Percentiles rank a stretch among this genome's conserved stretches.
Conservation (phyloP, 306 rosid genomes). For the Fagus crenata region DNA sequence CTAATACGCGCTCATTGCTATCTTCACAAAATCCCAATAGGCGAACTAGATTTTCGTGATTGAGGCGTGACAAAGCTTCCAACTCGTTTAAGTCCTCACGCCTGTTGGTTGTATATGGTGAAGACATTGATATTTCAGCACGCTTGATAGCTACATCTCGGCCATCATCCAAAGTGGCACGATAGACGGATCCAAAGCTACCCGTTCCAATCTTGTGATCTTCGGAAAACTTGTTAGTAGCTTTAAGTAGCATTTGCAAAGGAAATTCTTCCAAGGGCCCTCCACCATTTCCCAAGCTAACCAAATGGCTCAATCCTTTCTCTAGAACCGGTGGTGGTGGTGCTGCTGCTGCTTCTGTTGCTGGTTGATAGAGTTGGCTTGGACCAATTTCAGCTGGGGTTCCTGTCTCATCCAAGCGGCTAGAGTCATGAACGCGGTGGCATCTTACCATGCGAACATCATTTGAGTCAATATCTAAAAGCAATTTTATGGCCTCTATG, state of each 20-base stretch:
- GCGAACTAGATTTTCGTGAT: constrained; percentile 77
- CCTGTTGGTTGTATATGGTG: constrained; percentile 39
- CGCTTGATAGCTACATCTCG: constrained; percentile 84
- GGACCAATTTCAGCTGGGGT: not conserved
- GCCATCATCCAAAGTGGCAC: constrained; percentile 57
- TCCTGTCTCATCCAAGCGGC: constrained; percentile 51
- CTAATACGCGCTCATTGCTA: constrained; percentile 60
- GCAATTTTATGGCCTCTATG: too few relatives aligned
- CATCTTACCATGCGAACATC: too few relatives aligned
- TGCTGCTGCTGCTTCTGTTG: too few relatives aligned
- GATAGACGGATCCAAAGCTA: constrained; percentile 80
- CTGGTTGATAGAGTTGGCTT: not conserved
- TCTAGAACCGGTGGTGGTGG: constrained; percentile 46
- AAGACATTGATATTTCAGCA: constrained; percentile 54
- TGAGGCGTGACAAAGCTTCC: constrained; percentile 67
- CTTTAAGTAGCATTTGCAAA: constrained; percentile 39
- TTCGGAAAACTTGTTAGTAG: constrained; percentile 66
- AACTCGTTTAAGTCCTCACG: constrained; percentile 73
- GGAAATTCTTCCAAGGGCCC: constrained; percentile 66
- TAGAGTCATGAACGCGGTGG: constrained; percentile 82
- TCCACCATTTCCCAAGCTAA: constrained; percentile 64
- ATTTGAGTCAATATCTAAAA: too few relatives aligned
- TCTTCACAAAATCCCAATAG: constrained; percentile 72
- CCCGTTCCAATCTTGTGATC: constrained; percentile 69
- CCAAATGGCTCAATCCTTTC: constrained; percentile 73